Conservation (phyloP, 106 monocot species). For the Triglochin maritima region DNA sequence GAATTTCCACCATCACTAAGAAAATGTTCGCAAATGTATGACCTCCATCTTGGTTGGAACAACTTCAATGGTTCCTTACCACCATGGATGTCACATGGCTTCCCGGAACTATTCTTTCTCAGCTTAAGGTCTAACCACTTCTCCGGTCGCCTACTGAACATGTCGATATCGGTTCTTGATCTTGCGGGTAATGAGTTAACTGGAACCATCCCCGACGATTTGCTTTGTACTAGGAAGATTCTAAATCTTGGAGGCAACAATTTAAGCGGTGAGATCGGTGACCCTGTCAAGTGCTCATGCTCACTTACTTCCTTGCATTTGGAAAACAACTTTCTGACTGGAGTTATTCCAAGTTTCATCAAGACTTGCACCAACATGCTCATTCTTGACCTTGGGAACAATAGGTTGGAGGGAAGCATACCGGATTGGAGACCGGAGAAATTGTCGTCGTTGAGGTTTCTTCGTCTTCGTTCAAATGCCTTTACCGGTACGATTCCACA, state of each 20-base stretch:
- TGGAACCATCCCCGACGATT: too few species aligned
- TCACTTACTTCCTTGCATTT: conserved; percentile 5
- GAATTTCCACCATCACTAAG: not conserved
- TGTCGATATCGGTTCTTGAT: not conserved
- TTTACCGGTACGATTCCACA: conserved; percentile 8
- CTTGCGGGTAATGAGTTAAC: too few species aligned
- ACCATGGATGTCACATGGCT: not conserved
- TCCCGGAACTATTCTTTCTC: not conserved
- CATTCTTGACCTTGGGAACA: conserved; percentile 14
- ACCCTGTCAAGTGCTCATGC: not conserved
- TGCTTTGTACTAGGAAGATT: not conserved
- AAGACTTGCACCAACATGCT: conserved; percentile 2
- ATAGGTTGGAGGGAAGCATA: conserved; percentile 5
- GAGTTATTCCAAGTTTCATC: conserved; percentile 3
- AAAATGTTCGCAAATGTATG: not conserved
- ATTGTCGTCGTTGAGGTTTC: conserved; percentile 1
- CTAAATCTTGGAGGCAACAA: conserved; percentile 4
- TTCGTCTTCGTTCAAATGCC: conserved; percentile 9
- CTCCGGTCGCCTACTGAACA: not conserved
- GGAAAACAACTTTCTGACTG: conserved; percentile 2
- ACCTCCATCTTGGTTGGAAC: conserved; percentile 9
- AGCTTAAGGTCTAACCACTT: not conserved
- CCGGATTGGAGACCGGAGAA: conserved; percentile 12
- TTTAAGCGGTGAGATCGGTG: conserved; percentile 1
- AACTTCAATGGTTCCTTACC: conserved; percentile 1